phyloP scores from a whole-genome alignment of 1,284 basidiomycete species.

The Ustilago bromivora region DNA sequence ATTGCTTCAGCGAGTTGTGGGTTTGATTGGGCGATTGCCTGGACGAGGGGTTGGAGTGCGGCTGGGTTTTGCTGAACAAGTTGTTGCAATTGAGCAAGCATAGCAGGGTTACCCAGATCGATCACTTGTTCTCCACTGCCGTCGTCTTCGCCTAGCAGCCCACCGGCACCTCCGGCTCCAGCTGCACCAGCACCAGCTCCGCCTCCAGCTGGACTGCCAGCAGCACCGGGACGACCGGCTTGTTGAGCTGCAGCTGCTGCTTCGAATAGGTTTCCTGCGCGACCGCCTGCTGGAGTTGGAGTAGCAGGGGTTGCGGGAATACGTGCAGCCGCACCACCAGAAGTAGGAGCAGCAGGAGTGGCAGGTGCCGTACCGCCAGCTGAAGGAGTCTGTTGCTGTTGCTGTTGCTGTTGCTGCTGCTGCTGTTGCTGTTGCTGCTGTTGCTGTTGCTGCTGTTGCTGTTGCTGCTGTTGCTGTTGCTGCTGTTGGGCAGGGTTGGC shows the following conservation, averaged over 20 bases:
- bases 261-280: conserved; percentile 70
- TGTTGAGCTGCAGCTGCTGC: conserved; percentile 68
- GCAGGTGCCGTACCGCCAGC: conserved; percentile 76
- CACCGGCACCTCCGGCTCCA: conserved; percentile 34
- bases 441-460: conserved; percentile 41
- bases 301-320: conserved; percentile 54
- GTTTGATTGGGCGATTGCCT: conserved; percentile 68
- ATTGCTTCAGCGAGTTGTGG: conserved; percentile 67
- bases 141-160: conserved; percentile 60
- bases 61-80: conserved; percentile 67
- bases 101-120: conserved; percentile 67
- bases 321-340: conserved; percentile 69
- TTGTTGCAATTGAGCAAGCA: conserved; percentile 65
- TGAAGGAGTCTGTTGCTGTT: conserved; percentile 72
- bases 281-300: conserved; percentile 43
- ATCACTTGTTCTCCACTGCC: conserved; percentile 61
- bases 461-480: conserved; percentile 3
- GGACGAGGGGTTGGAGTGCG: conserved; percentile 66
- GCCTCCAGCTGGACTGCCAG: conserved; percentile 22
- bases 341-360: conserved; percentile 72
- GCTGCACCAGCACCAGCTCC: conserved; percentile 41
- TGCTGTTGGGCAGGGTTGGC: conserved; percentile 66
- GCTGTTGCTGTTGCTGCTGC: conserved; percentile 35
- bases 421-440: conserved; percentile 49
- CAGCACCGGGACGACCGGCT: conserved; percentile 38